A percentile compares a stretch with the other conserved stretches of the same genome.
These are phyloP conservation scores for Hericium alpestre DNA, from an alignment of 768 basidiomycete genomes.

Conservation along the genomic window DNA sequence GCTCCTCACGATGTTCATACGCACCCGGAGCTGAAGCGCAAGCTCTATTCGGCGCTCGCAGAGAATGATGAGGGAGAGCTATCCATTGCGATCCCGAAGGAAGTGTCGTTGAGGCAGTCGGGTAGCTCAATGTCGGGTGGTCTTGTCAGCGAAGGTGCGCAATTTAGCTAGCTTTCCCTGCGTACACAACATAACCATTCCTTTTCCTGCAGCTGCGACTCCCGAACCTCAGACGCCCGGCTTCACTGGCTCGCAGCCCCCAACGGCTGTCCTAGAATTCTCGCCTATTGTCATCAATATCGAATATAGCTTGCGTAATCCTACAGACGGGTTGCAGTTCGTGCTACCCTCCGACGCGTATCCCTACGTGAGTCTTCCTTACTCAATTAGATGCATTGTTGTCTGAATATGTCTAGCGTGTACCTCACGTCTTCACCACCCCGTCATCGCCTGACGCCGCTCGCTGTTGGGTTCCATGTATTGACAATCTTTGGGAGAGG, in stretches of 20 bases:
- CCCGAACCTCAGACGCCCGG: constrained; percentile 75
- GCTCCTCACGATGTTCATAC: constrained; percentile 72
- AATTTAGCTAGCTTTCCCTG: neutral
- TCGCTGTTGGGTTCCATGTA: constrained; percentile 97
- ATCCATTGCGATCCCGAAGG: constrained; percentile 75
- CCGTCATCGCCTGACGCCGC: constrained; percentile 83
- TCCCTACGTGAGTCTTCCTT: constrained; percentile 54
- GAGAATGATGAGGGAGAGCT: constrained; percentile 93
- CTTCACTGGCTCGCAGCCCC: constrained; percentile 15
- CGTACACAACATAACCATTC: neutral
- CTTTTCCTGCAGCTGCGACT: constrained; percentile 40
- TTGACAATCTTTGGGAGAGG: constrained; percentile 91
- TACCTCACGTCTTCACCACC: constrained; percentile 88
- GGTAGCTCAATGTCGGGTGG: constrained; percentile 33
- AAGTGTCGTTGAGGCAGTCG: constrained; percentile 55
- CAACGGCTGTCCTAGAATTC: constrained; percentile 45
- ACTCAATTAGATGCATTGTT: neutral
- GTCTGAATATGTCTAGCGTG: constrained; percentile 42
- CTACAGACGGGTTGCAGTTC: constrained; percentile 78
- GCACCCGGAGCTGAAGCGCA: constrained; percentile 89
- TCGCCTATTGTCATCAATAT: constrained; percentile 68
- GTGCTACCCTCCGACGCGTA: constrained; percentile 72
- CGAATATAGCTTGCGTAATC: constrained; percentile 72
- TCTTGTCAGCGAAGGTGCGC: constrained; percentile 48
- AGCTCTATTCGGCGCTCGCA: constrained; percentile 79